phyloP scores from a whole-genome alignment of 2,329 filamentous ascomycete species.

The Fusarium mundagurra region DNA sequence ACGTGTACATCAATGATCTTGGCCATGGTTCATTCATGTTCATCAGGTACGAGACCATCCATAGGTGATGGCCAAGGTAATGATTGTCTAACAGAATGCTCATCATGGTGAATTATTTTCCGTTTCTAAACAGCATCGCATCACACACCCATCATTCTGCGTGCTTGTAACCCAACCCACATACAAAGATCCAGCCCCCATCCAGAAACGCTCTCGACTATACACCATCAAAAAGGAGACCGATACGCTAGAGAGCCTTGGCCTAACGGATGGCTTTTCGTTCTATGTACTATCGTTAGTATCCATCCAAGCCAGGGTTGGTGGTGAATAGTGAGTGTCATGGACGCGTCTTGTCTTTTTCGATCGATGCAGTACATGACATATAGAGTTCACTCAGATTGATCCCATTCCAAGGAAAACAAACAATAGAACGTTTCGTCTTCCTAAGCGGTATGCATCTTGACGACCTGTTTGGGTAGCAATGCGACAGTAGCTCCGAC shows the following conservation, averaged over 20 bases:
- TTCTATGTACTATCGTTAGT: background rate
- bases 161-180: conserved; percentile 15
- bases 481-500: conserved; percentile 43
- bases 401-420: conserved; percentile 21
- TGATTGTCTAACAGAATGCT: conserved; percentile 9
- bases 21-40: conserved; percentile 7
- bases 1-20: conserved; percentile 7
- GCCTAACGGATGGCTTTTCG: conserved; percentile 20
- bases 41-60: conserved; percentile 24
- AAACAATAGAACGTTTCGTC: conserved; percentile 5
- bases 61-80: conserved; percentile 6
- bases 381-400: background rate
- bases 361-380: background rate
- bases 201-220: conserved; percentile 1
- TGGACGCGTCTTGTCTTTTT: conserved; percentile 1
- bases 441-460: conserved; percentile 30
- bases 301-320: conserved; percentile 14
- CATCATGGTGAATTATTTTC: background rate
- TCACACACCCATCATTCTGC: conserved; percentile 36
- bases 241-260: conserved; percentile 19
- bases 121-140: conserved; percentile 18
- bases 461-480: conserved; percentile 41
- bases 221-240: conserved; percentile 16
- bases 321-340: conserved; percentile 1
- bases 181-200: conserved; percentile 4